Conservation (phyloP, 129 eudicot genomes). For the Flaveria brownii region DNA sequence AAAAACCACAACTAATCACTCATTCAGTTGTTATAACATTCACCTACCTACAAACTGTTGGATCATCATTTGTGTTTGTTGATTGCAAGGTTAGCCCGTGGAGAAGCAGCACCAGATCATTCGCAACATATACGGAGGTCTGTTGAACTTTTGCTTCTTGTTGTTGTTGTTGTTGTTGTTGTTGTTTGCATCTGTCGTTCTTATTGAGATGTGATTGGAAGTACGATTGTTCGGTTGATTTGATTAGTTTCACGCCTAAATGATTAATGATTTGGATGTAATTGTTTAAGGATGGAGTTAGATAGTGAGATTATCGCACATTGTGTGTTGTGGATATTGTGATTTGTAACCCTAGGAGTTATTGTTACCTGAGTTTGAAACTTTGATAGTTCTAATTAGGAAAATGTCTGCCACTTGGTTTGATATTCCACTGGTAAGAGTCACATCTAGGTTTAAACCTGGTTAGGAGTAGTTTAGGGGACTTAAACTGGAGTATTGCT, state of each 20-base stretch:
- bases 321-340: conserved; percentile 4
- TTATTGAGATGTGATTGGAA: conserved; percentile 18
- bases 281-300: background rate
- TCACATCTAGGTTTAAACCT: too few relatives aligned
- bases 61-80: conserved; percentile 27
- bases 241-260: conserved; percentile 5
- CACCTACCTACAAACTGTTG: conserved; percentile 14
- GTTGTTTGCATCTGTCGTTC: background rate
- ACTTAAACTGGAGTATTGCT: too few relatives aligned
- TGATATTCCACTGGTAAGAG: too few relatives aligned
- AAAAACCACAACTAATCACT: background rate
- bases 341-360: conserved; percentile 30
- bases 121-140: conserved; percentile 67
- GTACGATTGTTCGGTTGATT: conserved; percentile 17
- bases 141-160: conserved; percentile 5
- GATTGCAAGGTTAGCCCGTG: conserved; percentile 54
- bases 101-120: conserved; percentile 93
- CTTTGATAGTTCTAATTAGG: background rate
- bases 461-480: too few relatives aligned
- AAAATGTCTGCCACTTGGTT: background rate
- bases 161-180: background rate
- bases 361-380: background rate
- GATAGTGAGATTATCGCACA: conserved; percentile 1
- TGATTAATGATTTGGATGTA: background rate
- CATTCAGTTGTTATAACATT: background rate